Evolutionary conservation across 768 basidiomycete species (phyloP), one percentile per base, ranked within the genome.

Genomic region (Pseudohyphozyma bogoriensis): DNA sequence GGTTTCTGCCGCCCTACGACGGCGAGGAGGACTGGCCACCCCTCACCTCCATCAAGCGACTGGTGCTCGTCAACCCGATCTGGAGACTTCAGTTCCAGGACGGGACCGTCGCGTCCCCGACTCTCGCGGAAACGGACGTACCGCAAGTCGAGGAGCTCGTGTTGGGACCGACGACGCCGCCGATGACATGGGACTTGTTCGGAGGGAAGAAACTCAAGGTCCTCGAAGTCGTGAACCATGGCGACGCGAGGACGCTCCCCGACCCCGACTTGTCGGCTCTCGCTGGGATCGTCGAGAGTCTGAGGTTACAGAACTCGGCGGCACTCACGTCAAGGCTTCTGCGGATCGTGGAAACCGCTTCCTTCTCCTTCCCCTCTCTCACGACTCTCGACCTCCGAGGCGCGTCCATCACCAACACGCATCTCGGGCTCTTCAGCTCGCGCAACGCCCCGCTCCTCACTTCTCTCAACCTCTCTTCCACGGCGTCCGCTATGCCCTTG

Each of bases 11-110:
- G 0, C 55, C 33, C 1, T 53, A 49, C 44, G 22, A 28, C 11
- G 60, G 51, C 60, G 60, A 62, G 47, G 11, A 37, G 2, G 60
- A 57, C 24, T 62, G 55, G 60, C 20, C 33, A 12, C 51, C 51
- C 7, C 39, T 53, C 24, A n/a, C n/a, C n/a, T 7, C 33, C 1
- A 33, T 62, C 20, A 4, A 26, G 8, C 33, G 32, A 0, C 36
- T 62, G 11, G 36, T 45, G 10, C 60, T 62, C 44, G 37, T 62
- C 24, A 56, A 56, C 0, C 60, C 60, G 0, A n/a, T 53, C 8
- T 62, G 60, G 60, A 32, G 60, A 13, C 36, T 62, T 13, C 40
- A 44, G 16, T 62, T 45, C 37, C n/a, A 26, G 3, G 60, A 57
- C 24, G 60, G 60, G 4, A 56, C 60, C 5, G 36, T 53, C 15